A percentile compares a stretch with the other conserved stretches of the same genome.
These are phyloP conservation scores for Lipomyces yamadae DNA, from an alignment of 805 yeast species.

Conservation along the genomic window DNA sequence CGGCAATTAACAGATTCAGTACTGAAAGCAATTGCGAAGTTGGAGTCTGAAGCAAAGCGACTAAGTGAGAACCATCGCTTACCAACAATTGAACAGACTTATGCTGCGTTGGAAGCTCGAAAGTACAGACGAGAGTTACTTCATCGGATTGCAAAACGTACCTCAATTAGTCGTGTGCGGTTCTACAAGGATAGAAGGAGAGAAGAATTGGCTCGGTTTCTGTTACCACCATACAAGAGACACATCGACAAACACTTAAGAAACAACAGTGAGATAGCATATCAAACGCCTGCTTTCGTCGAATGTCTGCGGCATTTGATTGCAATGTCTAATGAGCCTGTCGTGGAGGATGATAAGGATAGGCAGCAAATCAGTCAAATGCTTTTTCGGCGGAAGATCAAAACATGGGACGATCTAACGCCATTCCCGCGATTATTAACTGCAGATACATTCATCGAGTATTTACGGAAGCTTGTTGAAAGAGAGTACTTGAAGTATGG, in stretches of 20 bases:
- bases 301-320: constrained; percentile 2
- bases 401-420: constrained; percentile 13
- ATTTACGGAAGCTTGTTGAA: constrained; percentile 9
- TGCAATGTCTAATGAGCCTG: neutral
- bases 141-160: neutral
- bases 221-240: neutral
- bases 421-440: constrained; percentile 11
- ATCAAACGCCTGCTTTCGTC: neutral
- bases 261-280: neutral
- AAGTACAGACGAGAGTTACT: neutral
- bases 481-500: constrained; percentile 13
- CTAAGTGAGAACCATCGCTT: neutral
- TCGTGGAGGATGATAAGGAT: neutral
- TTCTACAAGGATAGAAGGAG: neutral
- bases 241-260: neutral
- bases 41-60: neutral
- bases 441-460: constrained; percentile 8
- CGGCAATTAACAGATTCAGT: neutral
- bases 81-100: neutral
- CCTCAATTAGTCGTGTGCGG: neutral
- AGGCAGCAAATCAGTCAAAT: neutral
- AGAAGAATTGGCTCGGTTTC: neutral
- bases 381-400: neutral
- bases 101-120: constrained; percentile 6
- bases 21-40: neutral